phyloP scores from a whole-genome alignment of 2,329 filamentous ascomycete genomes.

The Botrytis cinerea region DNA sequence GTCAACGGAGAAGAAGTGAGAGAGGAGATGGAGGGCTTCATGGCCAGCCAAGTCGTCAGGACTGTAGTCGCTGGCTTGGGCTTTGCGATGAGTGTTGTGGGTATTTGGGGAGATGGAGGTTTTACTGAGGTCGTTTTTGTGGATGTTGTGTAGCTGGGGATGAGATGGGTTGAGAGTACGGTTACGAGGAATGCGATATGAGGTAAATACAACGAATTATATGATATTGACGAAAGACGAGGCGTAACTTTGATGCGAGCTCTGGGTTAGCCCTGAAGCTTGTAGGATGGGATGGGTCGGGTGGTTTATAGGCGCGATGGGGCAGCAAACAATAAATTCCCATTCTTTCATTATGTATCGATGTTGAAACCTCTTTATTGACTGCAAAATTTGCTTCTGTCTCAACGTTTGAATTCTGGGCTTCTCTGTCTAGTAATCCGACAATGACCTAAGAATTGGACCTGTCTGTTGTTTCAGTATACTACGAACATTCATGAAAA shows the following conservation, averaged over 20 bases:
- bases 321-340: constrained; percentile 8
- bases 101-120: constrained; percentile 67
- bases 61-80: constrained; percentile 56
- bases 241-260: neutral
- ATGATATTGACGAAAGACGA: constrained; percentile 1
- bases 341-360: constrained; percentile 13
- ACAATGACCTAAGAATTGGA: neutral
- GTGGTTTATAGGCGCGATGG: neutral
- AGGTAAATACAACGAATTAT: constrained; percentile 1
- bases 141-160: constrained; percentile 13
- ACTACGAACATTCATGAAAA: neutral
- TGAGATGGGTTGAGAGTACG: neutral
- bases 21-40: constrained; percentile 56
- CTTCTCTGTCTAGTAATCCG: neutral
- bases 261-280: neutral
- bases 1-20: constrained; percentile 65
- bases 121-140: constrained; percentile 36
- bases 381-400: neutral
- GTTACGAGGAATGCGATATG: neutral
- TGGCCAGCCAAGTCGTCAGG: constrained; percentile 55
- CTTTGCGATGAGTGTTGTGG: constrained; percentile 63
- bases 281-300: neutral
- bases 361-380: neutral
- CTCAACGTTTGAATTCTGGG: neutral
- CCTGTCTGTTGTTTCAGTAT: neutral